Conservation (phyloP, 164 flowering plant genomes). For the Chloranthus sessilifolius region DNA sequence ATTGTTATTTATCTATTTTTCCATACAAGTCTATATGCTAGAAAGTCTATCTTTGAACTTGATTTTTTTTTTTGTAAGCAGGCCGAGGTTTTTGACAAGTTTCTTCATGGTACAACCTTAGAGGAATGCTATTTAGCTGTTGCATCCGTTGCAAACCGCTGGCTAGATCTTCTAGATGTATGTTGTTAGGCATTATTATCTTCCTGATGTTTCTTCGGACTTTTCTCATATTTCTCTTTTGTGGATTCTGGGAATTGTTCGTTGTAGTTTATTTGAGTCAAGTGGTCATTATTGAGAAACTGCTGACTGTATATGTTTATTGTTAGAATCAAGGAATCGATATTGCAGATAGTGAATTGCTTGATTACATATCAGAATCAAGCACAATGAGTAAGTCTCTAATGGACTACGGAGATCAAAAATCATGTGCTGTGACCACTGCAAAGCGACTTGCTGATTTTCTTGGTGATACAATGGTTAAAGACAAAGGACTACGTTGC, state of each 20-base stretch:
- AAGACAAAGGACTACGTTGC: constrained; percentile 94
- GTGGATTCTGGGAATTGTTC: neutral
- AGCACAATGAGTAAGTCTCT: constrained; percentile 99
- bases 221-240: neutral
- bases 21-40: too few species aligned
- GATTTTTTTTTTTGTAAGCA: constrained; percentile 20
- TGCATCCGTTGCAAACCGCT: constrained; percentile 89
- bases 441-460: constrained; percentile 96
- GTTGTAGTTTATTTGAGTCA: neutral
- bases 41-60: neutral
- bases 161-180: constrained; percentile 99
- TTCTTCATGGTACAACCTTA: constrained; percentile 81
- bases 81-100: constrained; percentile 99
- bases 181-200: constrained; percentile 20
- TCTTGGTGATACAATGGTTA: constrained; percentile 96
- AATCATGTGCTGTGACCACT: constrained; percentile 99
- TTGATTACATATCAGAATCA: constrained; percentile 97
- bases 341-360: constrained; percentile 89
- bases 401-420: constrained; percentile 93
- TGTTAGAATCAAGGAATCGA: constrained; percentile 88
- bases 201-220: neutral
- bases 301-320: neutral
- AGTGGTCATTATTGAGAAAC: neutral
- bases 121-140: constrained; percentile 96
- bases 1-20: too few species aligned